Evolutionary conservation across 805 yeast species (phyloP).

Genomic region (Candida anglica): DNA sequence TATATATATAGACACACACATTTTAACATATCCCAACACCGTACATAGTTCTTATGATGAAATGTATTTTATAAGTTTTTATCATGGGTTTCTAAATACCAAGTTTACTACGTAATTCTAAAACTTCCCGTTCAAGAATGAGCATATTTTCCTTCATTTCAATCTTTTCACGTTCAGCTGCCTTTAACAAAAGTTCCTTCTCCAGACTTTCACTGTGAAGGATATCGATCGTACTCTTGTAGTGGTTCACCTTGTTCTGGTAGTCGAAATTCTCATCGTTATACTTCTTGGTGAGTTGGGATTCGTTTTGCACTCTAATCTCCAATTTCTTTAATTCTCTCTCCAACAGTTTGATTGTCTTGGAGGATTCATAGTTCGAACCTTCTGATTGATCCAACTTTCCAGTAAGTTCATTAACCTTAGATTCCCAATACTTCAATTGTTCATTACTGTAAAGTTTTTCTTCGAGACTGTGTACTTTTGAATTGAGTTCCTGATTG

Average conservation of each 20-base stretch:
- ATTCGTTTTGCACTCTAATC: slow-evolving; percentile 48
- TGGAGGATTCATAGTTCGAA: slow-evolving; percentile 48
- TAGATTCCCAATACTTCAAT: slow-evolving; percentile 57
- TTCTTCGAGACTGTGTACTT: slow-evolving; percentile 43
- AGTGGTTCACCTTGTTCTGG: slow-evolving; percentile 46
- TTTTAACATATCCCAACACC: background rate
- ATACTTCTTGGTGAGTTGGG: slow-evolving; percentile 45
- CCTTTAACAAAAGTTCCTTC: slow-evolving; percentile 40
- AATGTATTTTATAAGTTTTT: no score
- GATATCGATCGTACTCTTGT: slow-evolving; percentile 34
- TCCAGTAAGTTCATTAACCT: slow-evolving; percentile 50
- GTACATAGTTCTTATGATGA: no score
- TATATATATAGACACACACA: background rate
- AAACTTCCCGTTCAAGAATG: slow-evolving; percentile 52
- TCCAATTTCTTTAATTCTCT: slow-evolving; percentile 53
- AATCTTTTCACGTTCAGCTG: slow-evolving; percentile 53
- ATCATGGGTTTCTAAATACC: no score
- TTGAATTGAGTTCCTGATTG: slow-evolving; percentile 46
- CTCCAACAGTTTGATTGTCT: slow-evolving; percentile 46
- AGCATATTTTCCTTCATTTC: slow-evolving; percentile 51
- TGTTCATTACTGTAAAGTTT: slow-evolving; percentile 49
- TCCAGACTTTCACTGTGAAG: slow-evolving; percentile 36
- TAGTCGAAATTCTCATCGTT: slow-evolving; percentile 57
- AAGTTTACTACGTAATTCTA: slow-evolving; percentile 57
- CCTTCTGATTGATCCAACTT: slow-evolving; percentile 46